phyloP scores from a whole-genome alignment of 1,284 basidiomycete genomes.

The Rhodotorula sp. region DNA sequence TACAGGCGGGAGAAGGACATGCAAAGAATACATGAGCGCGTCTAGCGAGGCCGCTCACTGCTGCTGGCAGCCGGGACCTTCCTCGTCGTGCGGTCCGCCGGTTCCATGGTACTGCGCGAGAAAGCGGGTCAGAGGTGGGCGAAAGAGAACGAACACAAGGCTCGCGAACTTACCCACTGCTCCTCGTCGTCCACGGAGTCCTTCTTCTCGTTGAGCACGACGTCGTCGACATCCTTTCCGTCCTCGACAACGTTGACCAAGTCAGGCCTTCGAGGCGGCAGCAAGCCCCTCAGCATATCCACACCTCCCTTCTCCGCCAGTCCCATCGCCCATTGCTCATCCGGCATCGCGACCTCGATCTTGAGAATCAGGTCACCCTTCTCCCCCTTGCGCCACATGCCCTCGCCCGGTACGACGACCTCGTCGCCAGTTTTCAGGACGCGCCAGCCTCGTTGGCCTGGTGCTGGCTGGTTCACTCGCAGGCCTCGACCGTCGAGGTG shows the following conservation, averaged over 20 bases:
- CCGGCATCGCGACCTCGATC: slow-evolving; percentile 81
- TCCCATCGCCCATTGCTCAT: slow-evolving; percentile 62
- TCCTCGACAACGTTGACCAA: slow-evolving; percentile 53
- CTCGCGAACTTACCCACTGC: slow-evolving; percentile 66
- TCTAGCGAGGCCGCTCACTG: neutral
- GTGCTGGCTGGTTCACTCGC: slow-evolving; percentile 62
- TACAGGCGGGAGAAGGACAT: neutral
- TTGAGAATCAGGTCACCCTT: slow-evolving; percentile 79
- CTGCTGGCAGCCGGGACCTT: slow-evolving; percentile 43
- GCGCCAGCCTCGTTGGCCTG: slow-evolving; percentile 58
- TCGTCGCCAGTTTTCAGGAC: slow-evolving; percentile 71
- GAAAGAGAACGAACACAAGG: slow-evolving; percentile 59
- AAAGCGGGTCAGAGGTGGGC: slow-evolving; percentile 58
- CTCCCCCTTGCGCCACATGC: slow-evolving; percentile 73
- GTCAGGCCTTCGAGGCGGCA: slow-evolving; percentile 68
- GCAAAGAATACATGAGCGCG: neutral
- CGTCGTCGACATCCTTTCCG: slow-evolving; percentile 69
- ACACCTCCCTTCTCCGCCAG: slow-evolving; percentile 57
- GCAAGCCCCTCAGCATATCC: slow-evolving; percentile 17
- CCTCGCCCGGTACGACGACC: slow-evolving; percentile 73
- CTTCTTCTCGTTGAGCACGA: slow-evolving; percentile 66
- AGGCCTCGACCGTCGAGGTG: slow-evolving; percentile 88
- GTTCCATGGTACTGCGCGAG: slow-evolving; percentile 14
- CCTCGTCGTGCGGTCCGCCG: slow-evolving; percentile 44
- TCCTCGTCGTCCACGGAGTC: slow-evolving; percentile 60